Conservation (phyloP, 1,139 yeast species). For the Candida sp. region DNA sequence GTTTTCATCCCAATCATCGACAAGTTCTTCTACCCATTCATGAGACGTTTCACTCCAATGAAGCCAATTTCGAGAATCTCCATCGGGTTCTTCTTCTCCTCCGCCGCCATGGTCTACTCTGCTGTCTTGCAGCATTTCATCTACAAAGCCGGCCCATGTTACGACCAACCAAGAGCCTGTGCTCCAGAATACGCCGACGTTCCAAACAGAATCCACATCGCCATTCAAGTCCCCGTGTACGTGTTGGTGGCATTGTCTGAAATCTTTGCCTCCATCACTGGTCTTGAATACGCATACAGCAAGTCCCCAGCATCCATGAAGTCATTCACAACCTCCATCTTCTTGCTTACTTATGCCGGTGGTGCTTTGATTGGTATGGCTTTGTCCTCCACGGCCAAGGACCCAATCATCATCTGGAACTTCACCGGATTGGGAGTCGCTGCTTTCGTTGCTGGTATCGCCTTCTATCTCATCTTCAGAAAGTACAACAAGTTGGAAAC, state of each 20-base stretch:
- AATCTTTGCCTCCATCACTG: slow-evolving; percentile 67
- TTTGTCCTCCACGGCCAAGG: slow-evolving; percentile 61
- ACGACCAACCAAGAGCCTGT: slow-evolving; percentile 53
- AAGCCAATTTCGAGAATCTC: slow-evolving; percentile 75
- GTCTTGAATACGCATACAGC: slow-evolving; percentile 72
- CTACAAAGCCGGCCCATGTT: slow-evolving; percentile 79
- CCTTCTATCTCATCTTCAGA: slow-evolving; percentile 65
- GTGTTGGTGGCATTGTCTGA: slow-evolving; percentile 63
- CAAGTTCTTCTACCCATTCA: slow-evolving; percentile 52
- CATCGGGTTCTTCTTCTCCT: slow-evolving; percentile 73
- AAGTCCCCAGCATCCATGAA: slow-evolving; percentile 70
- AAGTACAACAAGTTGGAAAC: slow-evolving; percentile 62
- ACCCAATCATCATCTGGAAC: slow-evolving; percentile 72
- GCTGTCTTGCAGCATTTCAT: slow-evolving; percentile 79
- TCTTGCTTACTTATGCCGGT: slow-evolving; percentile 62
- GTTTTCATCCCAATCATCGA: slow-evolving; percentile 65
- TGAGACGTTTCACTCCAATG: slow-evolving; percentile 59
- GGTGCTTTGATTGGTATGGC: slow-evolving; percentile 79
- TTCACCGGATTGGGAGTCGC: slow-evolving; percentile 67
- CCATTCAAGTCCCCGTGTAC: slow-evolving; percentile 66
- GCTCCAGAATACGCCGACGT: slow-evolving; percentile 28
- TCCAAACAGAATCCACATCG: slow-evolving; percentile 61
- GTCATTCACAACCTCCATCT: slow-evolving; percentile 65
- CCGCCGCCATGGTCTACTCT: slow-evolving; percentile 76
- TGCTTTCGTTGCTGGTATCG: slow-evolving; percentile 58